Percentiles rank a stretch among this genome's conserved stretches.
Evolutionary conservation across 2,329 filamentous ascomycete genomes (phyloP).

Genomic region (Pezicula carpinea): DNA sequence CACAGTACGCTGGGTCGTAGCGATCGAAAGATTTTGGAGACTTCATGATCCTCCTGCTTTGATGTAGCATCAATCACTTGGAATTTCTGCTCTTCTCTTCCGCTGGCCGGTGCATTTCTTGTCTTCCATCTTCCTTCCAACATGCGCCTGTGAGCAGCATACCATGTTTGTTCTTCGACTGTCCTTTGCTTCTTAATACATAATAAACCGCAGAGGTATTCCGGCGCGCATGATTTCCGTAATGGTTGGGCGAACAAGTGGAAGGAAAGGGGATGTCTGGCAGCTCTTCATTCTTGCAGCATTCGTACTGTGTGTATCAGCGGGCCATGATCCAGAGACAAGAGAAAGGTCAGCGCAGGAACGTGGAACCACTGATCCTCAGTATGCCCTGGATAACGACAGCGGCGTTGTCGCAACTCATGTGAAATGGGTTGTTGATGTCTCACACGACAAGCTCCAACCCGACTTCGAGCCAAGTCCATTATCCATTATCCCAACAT

Average conservation of each 20-base stretch:
- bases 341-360: background rate
- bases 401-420: background rate
- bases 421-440: background rate
- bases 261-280: background rate
- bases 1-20: too few relatives aligned
- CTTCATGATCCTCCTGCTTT: background rate
- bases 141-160: slow-evolving; percentile 1
- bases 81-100: background rate
- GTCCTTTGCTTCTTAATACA: background rate
- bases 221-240: background rate
- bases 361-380: background rate
- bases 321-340: background rate
- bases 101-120: background rate
- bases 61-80: background rate
- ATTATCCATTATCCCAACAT: background rate
- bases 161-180: background rate
- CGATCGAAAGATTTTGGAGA: background rate
- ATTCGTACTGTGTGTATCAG: background rate
- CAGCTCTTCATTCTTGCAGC: background rate
- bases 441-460: background rate
- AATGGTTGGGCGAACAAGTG: background rate
- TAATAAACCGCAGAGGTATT: background rate
- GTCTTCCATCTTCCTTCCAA: background rate
- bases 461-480: background rate
- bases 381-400: background rate